phyloP scores from a whole-genome alignment of 176 grass and related monocot genomes.

The Carex cristatella region DNA sequence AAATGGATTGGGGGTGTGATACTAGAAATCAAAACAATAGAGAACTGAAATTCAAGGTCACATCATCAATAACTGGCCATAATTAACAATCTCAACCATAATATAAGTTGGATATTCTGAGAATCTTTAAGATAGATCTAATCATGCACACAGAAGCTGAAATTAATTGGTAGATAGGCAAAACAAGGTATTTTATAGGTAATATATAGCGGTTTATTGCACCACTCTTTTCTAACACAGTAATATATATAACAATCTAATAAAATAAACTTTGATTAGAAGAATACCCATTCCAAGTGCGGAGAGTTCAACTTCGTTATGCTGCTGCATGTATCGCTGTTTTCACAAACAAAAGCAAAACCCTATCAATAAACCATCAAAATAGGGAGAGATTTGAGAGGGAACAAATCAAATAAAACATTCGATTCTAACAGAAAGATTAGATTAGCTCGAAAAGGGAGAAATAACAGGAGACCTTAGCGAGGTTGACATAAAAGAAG shows the following conservation, averaged over 20 bases:
- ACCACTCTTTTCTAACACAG: neutral
- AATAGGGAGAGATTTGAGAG: neutral
- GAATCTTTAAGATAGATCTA: neutral
- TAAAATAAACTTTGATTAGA: neutral
- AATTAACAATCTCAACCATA: neutral
- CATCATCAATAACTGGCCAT: neutral
- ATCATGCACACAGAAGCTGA: neutral
- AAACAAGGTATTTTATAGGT: neutral
- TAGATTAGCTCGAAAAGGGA: neutral
- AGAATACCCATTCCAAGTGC: conserved; percentile 78
- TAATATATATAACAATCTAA: neutral
- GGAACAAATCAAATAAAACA: conserved; percentile 25
- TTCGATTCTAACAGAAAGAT: conserved; percentile 21
- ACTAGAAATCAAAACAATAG: neutral
- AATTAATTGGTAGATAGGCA: neutral
- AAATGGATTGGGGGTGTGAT: neutral
- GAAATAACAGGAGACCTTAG: conserved; percentile 47
- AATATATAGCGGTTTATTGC: neutral
- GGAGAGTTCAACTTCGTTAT: conserved; percentile 70
- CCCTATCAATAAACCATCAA: neutral
- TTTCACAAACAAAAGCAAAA: conserved; percentile 24
- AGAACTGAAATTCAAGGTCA: neutral
- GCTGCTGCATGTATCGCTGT: conserved; percentile 82
- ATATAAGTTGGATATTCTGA: neutral
- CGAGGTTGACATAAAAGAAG: conserved; percentile 98